Conservation (phyloP, 768 basidiomycete species). For the Hygrocybe coccinea region DNA sequence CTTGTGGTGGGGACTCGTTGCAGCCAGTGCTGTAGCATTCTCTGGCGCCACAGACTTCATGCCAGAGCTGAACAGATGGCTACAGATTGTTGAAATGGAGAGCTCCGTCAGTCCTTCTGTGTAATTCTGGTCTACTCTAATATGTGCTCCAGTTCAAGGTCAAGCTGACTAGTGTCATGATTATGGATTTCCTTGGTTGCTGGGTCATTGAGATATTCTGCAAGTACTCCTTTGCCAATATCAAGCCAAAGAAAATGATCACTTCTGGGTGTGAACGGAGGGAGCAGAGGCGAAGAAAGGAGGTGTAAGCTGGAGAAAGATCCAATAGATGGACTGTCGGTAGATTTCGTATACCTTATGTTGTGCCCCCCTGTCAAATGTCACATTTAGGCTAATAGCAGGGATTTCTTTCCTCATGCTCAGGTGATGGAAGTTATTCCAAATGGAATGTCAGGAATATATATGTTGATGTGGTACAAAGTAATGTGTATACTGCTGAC, state of each 20-base stretch:
- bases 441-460: no score
- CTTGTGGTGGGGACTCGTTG: constrained; percentile 88
- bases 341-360: no score
- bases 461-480: no score
- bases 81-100: constrained; percentile 94
- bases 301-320: constrained; percentile 25
- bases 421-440: no score
- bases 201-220: constrained; percentile 77
- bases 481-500: no score
- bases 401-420: no score
- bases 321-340: not conserved
- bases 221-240: constrained; percentile 82
- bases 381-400: no score
- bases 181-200: constrained; percentile 84
- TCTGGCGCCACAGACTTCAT: constrained; percentile 90
- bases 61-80: constrained; percentile 93
- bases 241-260: constrained; percentile 81
- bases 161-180: constrained; percentile 73
- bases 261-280: constrained; percentile 79
- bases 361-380: no score
- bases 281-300: constrained; percentile 51
- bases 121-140: not conserved
- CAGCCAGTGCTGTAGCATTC: constrained; percentile 86
- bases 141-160: constrained; percentile 64
- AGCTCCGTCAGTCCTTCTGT: constrained; percentile 47